Evolutionary conservation across 1,139 yeast species (phyloP), one percentile per base, ranked within the genome.

Genomic region (Geotrichum phurueaensis): DNA sequence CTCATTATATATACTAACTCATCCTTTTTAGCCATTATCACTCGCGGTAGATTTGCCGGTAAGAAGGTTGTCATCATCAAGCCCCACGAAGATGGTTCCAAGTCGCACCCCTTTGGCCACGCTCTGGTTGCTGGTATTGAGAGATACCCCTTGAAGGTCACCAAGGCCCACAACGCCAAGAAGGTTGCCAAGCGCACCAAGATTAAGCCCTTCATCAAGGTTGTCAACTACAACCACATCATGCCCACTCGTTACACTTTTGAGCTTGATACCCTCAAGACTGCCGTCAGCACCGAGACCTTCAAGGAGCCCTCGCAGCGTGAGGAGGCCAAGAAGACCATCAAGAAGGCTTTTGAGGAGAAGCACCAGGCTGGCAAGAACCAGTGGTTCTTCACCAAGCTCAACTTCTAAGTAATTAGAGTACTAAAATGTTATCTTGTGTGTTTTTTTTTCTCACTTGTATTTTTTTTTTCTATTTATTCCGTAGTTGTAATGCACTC

Each of bases 41-140:
- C 94, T 81, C 95, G 98, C 82, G 99, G 99, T 79, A 95, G 99
- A 85, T 94, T 86, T 89, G 99, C 99, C 80, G 99, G 99, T 86
- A 94, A 92, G 90, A 95, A 95, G 89, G 99, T 95, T 73, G 99
- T 95, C 80, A 91, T 95, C 80, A 94, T 95, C 79, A 91, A 90
- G 83, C 95, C 97, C 75, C 96, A 89, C 80, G 99, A 95, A 78
- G 98, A 94, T 77, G 99, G 99, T 78, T 85, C 98, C 84, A 95
- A 94, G 84, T 79, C 96, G 68, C 97, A 94, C 86, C 96, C 96
- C 77, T 95, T 92, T 88, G 96, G 97, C 79, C 99, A 95, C 78
- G 99, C 99, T 79, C 85, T 95, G 75, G 99, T 95, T 76, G 98
- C 96, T 73, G 99, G 99, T 86, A 87, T 94, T 75, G 99, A 95